Conservation (phyloP, 345 rosid species). For the Pugionium cornutum region DNA sequence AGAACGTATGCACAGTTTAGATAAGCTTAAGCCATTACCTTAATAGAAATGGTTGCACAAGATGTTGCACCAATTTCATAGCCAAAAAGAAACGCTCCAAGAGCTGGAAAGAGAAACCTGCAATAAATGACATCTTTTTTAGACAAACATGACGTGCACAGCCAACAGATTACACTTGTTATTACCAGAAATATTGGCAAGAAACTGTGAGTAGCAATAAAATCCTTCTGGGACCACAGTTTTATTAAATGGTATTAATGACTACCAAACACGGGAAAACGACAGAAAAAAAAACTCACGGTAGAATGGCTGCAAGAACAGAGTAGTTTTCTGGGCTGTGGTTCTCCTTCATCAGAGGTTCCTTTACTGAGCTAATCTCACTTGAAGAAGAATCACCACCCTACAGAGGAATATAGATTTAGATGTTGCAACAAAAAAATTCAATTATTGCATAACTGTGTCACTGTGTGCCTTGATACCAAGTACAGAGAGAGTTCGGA, state of each 20-base stretch:
- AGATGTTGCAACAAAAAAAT: neutral
- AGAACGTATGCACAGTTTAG: neutral
- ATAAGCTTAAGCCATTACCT: slow-evolving; percentile 47
- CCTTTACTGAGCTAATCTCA: slow-evolving; percentile 57
- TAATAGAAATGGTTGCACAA: slow-evolving; percentile 77
- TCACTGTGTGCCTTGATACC: neutral
- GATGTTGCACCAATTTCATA: slow-evolving; percentile 97
- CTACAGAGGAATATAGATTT: slow-evolving; percentile 34
- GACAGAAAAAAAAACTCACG: slow-evolving; percentile 53
- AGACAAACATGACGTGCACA: slow-evolving; percentile 13
- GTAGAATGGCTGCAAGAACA: slow-evolving; percentile 59
- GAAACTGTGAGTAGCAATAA: neutral
- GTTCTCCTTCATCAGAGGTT: slow-evolving; percentile 60
- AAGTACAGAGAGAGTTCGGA: neutral
- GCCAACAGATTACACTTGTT: slow-evolving; percentile 19
- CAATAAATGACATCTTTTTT: slow-evolving; percentile 37
- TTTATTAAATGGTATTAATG: neutral
- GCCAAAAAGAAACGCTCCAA: slow-evolving; percentile 92
- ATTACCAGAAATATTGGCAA: slow-evolving; percentile 4
- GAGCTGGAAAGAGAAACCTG: slow-evolving; percentile 98
- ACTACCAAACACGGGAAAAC: slow-evolving; percentile 15
- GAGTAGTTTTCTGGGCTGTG: slow-evolving; percentile 62
- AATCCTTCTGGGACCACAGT: slow-evolving; percentile 7
- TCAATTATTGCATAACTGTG: no score
- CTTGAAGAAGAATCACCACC: slow-evolving; percentile 59